phyloP scores from a whole-genome alignment of 495 filamentous ascomycete genomes.

The Trichoderma reesei region DNA sequence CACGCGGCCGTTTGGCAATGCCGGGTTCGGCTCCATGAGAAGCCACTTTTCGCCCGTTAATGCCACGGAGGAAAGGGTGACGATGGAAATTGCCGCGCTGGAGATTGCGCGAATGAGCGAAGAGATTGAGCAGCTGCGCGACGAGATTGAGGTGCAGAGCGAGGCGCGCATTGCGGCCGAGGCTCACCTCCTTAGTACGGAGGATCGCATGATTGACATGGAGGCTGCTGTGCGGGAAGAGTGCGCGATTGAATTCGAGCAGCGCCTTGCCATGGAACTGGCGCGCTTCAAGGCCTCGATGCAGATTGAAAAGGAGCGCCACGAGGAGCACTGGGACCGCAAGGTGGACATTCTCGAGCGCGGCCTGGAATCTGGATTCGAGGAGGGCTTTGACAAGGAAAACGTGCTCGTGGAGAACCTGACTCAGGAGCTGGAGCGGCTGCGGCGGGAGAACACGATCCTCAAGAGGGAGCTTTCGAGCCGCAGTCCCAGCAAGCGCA shows the following conservation, averaged over 20 bases:
- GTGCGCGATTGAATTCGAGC: constrained; percentile 78
- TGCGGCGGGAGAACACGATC: constrained; percentile 42
- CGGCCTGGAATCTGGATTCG: constrained; percentile 40
- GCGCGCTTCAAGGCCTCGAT: constrained; percentile 64
- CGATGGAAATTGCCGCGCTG: constrained; percentile 63
- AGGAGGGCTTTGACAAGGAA: constrained; percentile 32
- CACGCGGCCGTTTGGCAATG: constrained; percentile 27
- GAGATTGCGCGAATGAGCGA: constrained; percentile 66
- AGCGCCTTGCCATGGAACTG: constrained; percentile 59
- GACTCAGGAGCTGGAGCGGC: constrained; percentile 50
- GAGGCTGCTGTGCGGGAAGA: constrained; percentile 89
- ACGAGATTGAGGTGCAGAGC: constrained; percentile 49
- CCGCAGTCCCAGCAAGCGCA: constrained; percentile 33
- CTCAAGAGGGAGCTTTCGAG: constrained; percentile 38
- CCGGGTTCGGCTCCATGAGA: constrained; percentile 28
- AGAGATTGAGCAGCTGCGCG: constrained; percentile 61
- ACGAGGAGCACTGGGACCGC: constrained; percentile 77
- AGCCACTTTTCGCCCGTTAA: constrained; percentile 31
- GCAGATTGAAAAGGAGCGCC: constrained; percentile 59
- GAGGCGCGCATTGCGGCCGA: constrained; percentile 49
- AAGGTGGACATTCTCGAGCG: constrained; percentile 82
- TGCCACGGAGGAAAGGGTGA: constrained; percentile 49
- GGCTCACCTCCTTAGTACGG: constrained; percentile 46
- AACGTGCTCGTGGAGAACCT: constrained; percentile 45
- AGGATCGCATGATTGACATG: constrained; percentile 59